phyloP scores from a whole-genome alignment of 2,329 filamentous ascomycete species.

The Fusarium sambucinum region DNA sequence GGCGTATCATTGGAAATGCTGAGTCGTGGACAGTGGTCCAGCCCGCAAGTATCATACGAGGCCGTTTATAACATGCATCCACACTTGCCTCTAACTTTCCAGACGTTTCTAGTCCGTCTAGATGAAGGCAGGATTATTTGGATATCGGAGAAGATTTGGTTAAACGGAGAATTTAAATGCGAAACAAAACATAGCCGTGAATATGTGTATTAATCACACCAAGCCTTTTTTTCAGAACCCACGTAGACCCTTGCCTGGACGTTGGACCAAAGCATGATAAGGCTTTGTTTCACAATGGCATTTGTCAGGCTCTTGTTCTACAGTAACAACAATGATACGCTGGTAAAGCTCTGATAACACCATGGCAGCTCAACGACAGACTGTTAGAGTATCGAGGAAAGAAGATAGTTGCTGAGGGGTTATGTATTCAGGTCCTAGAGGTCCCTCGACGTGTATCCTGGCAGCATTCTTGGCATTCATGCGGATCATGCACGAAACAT shows the following conservation, averaged over 20 bases:
- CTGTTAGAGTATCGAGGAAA: no score
- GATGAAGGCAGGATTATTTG: rapidly evolving
- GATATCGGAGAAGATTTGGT: rapidly evolving
- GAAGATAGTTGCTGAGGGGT: no score
- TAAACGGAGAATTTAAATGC: neutral
- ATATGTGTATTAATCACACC: neutral
- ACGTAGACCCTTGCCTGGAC: neutral
- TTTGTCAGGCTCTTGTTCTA: neutral
- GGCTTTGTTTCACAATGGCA: neutral
- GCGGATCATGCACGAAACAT: neutral
- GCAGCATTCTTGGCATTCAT: neutral
- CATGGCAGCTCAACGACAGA: no score
- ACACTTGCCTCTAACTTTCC: neutral
- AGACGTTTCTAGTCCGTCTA: neutral
- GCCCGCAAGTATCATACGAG: neutral
- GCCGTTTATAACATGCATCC: neutral
- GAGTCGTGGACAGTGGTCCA: neutral
- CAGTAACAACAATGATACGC: neutral
- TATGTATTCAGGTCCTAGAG: neutral
- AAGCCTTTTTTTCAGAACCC: no score
- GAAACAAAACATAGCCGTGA: neutral
- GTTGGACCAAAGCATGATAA: neutral
- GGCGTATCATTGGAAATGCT: neutral
- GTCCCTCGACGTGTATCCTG: neutral
- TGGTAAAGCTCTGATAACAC: neutral